Evolutionary conservation across 2,329 filamentous ascomycete genomes (phyloP), one percentile per base, ranked within the genome.

Genomic region (Penicillium sp.): DNA sequence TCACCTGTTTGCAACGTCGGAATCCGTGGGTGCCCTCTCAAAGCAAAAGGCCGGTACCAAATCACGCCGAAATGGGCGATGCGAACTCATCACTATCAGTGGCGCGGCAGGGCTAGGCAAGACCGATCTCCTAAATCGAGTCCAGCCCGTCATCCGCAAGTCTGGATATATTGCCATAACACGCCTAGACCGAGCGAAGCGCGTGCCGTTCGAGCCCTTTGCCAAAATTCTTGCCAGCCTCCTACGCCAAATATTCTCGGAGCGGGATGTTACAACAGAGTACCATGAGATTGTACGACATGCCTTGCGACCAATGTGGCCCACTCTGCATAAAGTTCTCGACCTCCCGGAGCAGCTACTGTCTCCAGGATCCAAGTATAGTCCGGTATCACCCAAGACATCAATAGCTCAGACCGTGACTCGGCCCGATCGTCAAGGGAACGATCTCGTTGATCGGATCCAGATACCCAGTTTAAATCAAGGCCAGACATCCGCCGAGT

Each of bases 341-440:
- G 79, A 81, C 48, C 70, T 84, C 2, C 81, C 81, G 0, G 84
- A 91, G 59, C 94, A 91, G 68, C 53, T 74, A 43, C 72, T 73
- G 62, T 70, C 67, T 29, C 63, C 66, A 12, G 65, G 64, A 18
- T 62, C 63, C 4, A 67, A 63, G 24, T 69, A 68, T 32, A 67
- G 62, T 37, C 57, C 66, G 28, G 49, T 61, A 12, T 64, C 65
- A 12, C 58, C 63, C 3, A 65, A 61, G 35, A 46, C 56, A 33
- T 51, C 57, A 4, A 60, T 57, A 32, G 59, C 62, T 8, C 58
- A 66, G 45, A 57, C 65, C 36, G 55, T 67, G 18, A 48, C 66
- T 12, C 66, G 65, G 41, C 61, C 66, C 42, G 54, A 59, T 13
- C 51, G 55, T 24, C 57, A 59, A 25, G 67, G 61, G 45, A 55